Conservation (phyloP, 805 yeast species). For the Zygosaccharomyces bailii region DNA sequence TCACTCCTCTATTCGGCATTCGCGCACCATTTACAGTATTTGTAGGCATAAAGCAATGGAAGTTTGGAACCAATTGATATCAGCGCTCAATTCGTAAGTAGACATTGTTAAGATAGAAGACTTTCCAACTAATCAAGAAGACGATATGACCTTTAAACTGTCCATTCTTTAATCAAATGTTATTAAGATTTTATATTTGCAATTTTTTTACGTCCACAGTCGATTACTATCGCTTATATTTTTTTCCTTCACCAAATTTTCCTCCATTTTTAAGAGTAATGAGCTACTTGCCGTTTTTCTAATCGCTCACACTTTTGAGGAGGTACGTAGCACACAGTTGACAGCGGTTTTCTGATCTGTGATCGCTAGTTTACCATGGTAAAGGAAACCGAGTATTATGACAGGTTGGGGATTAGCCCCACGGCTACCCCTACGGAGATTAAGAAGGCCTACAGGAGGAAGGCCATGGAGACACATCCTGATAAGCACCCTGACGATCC, state of each 20-base stretch:
- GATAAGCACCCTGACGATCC: conserved; percentile 97
- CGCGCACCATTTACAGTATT: conserved; percentile 2
- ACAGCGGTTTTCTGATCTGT: neutral
- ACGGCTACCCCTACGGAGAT: conserved; percentile 77
- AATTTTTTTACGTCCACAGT: too few species aligned
- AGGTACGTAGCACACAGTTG: neutral
- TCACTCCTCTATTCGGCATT: conserved; percentile 9
- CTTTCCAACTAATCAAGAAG: neutral
- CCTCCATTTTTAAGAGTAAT: neutral
- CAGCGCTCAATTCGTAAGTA: neutral
- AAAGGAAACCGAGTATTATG: conserved; percentile 84
- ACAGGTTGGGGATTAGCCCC: conserved; percentile 61
- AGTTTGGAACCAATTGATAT: neutral
- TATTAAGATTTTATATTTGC: neutral
- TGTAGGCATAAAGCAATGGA: conserved; percentile 3
- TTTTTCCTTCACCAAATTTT: neutral
- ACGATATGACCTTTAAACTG: neutral
- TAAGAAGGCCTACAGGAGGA: conserved; percentile 88
- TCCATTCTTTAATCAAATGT: neutral
- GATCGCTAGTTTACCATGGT: conserved; percentile 49
- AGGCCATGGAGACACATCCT: conserved; percentile 88
- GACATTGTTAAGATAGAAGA: neutral
- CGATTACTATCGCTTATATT: neutral
- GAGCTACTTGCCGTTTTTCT: neutral
- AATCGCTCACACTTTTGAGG: neutral